A percentile compares a stretch with the other conserved stretches of the same genome.
Evolutionary conservation across 352 stramenopile genomes (phyloP).

Genomic region (Phytophthora colocasiae): DNA sequence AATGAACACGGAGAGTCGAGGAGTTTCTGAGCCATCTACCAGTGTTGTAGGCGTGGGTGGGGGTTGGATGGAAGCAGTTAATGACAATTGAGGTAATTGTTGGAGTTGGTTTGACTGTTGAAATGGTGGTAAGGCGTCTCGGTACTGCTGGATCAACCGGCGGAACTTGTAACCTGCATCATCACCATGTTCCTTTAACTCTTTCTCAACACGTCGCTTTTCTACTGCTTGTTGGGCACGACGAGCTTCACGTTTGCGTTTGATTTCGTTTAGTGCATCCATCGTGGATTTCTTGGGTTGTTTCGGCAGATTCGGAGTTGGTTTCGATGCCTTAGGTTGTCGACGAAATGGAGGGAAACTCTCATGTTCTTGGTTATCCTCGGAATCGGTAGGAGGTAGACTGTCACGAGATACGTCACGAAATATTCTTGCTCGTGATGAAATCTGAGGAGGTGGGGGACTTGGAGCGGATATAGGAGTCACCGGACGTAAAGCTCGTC

Average conservation of each 20-base stretch:
- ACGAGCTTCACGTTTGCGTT: constrained; percentile 73
- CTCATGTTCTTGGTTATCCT: constrained; percentile 13
- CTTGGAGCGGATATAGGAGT: constrained; percentile 22
- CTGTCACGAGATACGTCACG: constrained; percentile 17
- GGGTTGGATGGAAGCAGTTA: constrained; percentile 25
- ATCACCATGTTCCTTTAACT: constrained; percentile 73
- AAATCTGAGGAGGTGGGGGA: constrained; percentile 7
- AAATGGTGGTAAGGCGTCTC: constrained; percentile 43
- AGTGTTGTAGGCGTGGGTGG: constrained; percentile 26
- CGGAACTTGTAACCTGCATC: constrained; percentile 82
- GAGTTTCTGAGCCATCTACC: constrained; percentile 16
- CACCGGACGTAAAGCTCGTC: constrained; percentile 15
- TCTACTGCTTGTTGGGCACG: constrained; percentile 64
- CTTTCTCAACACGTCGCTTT: constrained; percentile 70
- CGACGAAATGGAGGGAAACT: constrained; percentile 6
- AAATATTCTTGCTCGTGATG: constrained; percentile 3
- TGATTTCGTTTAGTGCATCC: constrained; percentile 66
- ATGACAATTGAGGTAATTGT: constrained; percentile 28
- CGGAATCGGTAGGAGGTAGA: constrained; percentile 4
- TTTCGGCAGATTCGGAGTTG: constrained; percentile 25
- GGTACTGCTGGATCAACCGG: constrained; percentile 66
- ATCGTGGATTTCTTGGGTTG: constrained; percentile 55
- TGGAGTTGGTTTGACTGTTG: constrained; percentile 38
- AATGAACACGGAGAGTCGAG: constrained; percentile 67
- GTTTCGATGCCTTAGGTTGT: constrained; percentile 11